Evolutionary conservation across 805 yeast species (phyloP).

Genomic region (Cyberlindnera lachancei): DNA sequence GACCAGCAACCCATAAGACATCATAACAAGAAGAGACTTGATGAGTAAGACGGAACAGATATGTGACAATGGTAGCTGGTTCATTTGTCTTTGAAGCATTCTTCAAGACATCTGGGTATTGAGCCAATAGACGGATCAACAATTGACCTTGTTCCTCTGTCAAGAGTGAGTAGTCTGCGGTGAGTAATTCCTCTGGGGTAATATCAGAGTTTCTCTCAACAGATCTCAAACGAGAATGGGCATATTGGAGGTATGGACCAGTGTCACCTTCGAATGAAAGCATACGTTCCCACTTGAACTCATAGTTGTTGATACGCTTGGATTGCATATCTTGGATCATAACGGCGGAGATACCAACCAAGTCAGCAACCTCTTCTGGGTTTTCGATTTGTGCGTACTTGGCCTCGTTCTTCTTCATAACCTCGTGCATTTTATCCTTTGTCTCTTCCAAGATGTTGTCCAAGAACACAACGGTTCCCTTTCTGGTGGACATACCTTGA

Average conservation of each 20-base stretch:
- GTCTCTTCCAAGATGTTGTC: slow-evolving; percentile 92
- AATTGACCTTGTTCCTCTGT: slow-evolving; percentile 64
- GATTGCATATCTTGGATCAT: slow-evolving; percentile 99
- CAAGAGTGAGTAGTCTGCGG: slow-evolving; percentile 54
- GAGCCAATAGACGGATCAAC: slow-evolving; percentile 71
- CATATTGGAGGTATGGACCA: slow-evolving; percentile 97
- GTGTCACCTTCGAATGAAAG: slow-evolving; percentile 98
- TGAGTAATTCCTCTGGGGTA: slow-evolving; percentile 32
- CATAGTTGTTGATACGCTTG: slow-evolving; percentile 92
- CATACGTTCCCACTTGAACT: slow-evolving; percentile 98
- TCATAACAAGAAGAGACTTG: slow-evolving; percentile 95
- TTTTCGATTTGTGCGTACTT: slow-evolving; percentile 90
- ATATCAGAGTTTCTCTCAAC: slow-evolving; percentile 80
- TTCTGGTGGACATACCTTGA: slow-evolving; percentile 96
- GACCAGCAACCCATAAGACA: slow-evolving; percentile 95
- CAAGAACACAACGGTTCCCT: slow-evolving; percentile 97
- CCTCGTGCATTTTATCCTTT: slow-evolving; percentile 89
- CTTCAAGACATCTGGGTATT: slow-evolving; percentile 85
- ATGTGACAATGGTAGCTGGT: slow-evolving; percentile 92
- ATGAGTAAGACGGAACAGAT: slow-evolving; percentile 85
- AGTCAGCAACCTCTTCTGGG: slow-evolving; percentile 92
- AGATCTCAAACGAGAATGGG: slow-evolving; percentile 93
- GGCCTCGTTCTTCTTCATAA: slow-evolving; percentile 85
- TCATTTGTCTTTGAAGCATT: slow-evolving; percentile 79
- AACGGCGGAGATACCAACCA: slow-evolving; percentile 93